Evolutionary conservation across 257 asterid species (phyloP).

Genomic region (Solanum paucissectum): DNA sequence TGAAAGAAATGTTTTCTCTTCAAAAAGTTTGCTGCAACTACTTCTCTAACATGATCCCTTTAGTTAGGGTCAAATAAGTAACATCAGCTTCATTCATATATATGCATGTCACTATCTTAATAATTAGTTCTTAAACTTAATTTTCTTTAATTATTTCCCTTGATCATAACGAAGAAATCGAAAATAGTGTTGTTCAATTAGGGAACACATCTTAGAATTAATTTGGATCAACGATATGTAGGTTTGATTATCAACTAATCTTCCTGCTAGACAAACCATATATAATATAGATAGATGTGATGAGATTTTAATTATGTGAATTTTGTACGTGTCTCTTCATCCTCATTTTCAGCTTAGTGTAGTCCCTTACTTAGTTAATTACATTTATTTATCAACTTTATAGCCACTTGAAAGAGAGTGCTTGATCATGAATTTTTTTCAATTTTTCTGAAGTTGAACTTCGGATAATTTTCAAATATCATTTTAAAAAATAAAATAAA

Average conservation of each 20-base stretch:
- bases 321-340: background rate
- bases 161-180: background rate
- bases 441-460: no score
- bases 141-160: background rate
- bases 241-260: background rate
- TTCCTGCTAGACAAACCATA: background rate
- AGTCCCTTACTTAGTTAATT: background rate
- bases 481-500: no score
- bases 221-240: background rate
- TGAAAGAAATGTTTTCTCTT: background rate
- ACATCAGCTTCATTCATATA: background rate
- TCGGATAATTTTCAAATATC: no score
- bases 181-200: background rate
- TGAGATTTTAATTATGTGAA: background rate
- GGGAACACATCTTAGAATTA: background rate
- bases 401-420: background rate
- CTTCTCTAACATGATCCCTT: conserved; percentile 35
- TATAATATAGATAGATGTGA: background rate
- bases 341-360: background rate
- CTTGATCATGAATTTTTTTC: no score
- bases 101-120: background rate
- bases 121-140: background rate
- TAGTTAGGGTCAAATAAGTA: conserved; percentile 14
- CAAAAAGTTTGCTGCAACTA: conserved; percentile 60
- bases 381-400: background rate